These are phyloP conservation scores for Cryptosporidium bovis DNA, from an alignment of 169 alveolate species.

Conservation along the genomic window DNA sequence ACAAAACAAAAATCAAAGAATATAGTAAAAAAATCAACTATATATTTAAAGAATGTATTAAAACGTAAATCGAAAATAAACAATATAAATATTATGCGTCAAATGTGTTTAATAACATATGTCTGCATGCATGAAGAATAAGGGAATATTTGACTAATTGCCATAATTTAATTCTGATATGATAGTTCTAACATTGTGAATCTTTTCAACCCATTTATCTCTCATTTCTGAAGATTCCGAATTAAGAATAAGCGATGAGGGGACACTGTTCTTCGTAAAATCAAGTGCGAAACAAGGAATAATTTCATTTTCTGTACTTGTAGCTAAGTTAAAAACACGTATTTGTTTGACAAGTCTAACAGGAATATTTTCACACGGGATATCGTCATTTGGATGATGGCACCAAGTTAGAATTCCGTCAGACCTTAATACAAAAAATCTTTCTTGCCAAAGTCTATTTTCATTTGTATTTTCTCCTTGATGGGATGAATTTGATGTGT, in stretches of 20 bases:
- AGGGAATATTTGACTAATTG: background rate
- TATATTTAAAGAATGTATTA: no score
- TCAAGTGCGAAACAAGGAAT: conserved; percentile 67
- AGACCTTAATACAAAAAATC: conserved; percentile 63
- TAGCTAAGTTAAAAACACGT: conserved; percentile 57
- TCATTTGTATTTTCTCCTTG: conserved; percentile 16
- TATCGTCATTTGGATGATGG: conserved; percentile 68
- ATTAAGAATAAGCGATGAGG: conserved; percentile 55
- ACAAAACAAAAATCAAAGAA: no score
- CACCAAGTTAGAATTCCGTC: conserved; percentile 64
- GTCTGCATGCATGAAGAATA: background rate
- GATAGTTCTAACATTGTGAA: conserved; percentile 63
- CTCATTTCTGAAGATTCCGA: conserved; percentile 56
- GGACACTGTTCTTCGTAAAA: conserved; percentile 49
- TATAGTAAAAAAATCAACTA: no score
- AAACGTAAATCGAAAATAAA: no score
- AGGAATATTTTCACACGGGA: conserved; percentile 43
- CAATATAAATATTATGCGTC: no score
- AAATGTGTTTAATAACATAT: background rate
- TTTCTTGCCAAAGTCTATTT: conserved; percentile 64
- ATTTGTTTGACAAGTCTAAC: conserved; percentile 64
- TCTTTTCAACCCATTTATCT: conserved; percentile 71
- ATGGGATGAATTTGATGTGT: background rate
- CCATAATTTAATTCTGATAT: conserved; percentile 21
- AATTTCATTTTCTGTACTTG: conserved; percentile 53